These are phyloP conservation scores for Tetrastigma voinierianum DNA, from an alignment of 164 flowering plant genomes.

Conservation along the genomic window DNA sequence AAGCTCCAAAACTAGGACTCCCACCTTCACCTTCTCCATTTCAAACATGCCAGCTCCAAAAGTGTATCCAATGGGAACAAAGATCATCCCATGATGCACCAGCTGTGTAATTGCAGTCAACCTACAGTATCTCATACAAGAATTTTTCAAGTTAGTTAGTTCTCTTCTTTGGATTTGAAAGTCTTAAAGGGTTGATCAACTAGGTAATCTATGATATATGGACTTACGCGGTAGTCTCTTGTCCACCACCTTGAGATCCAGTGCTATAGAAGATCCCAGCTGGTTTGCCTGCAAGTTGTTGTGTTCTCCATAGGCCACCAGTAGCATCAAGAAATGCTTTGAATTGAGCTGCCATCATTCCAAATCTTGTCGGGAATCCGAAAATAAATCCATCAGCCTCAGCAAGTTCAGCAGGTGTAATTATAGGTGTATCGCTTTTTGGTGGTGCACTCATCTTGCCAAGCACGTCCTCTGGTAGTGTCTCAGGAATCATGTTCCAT, in stretches of 20 bases:
- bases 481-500: constrained; percentile 77
- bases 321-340: constrained; percentile 89
- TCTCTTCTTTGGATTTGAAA: too few species aligned
- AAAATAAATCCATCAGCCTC: constrained; percentile 88
- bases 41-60: constrained; percentile 96
- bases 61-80: constrained; percentile 89
- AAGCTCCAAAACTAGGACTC: constrained; percentile 91
- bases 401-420: constrained; percentile 67
- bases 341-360: constrained; percentile 95
- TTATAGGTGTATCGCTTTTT: constrained; percentile 68
- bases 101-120: constrained; percentile 90
- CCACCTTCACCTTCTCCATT: constrained; percentile 88
- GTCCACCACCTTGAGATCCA: constrained; percentile 94
- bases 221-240: constrained; percentile 85
- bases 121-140: constrained; percentile 33
- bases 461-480: constrained; percentile 68
- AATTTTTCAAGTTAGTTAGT: neutral
- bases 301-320: constrained; percentile 83
- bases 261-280: constrained; percentile 88
- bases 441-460: constrained; percentile 90
- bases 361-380: constrained; percentile 92
- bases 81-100: constrained; percentile 89
- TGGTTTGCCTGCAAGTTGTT: constrained; percentile 85
- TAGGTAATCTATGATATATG: neutral
- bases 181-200: too few species aligned